Conservation (phyloP, 106 monocot species). For the Narthecium ossifragum region DNA sequence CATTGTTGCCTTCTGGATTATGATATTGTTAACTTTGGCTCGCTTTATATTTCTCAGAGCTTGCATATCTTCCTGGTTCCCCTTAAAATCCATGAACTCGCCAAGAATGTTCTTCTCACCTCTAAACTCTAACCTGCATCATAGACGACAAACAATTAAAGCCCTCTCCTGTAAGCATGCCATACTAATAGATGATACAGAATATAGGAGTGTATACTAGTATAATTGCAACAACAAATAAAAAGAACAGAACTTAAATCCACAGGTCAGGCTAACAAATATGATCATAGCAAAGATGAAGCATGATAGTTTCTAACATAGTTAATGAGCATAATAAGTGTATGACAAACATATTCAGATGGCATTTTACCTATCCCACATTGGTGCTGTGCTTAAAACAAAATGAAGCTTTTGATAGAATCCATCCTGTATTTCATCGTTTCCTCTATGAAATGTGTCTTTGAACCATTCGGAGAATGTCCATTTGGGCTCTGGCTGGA, state of each 20-base stretch:
- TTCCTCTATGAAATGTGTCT: conserved; percentile 58
- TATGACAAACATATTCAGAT: not conserved
- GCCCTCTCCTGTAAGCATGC: too few relatives aligned
- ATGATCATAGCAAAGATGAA: too few relatives aligned
- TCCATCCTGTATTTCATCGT: conserved; percentile 46
- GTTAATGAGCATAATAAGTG: too few relatives aligned
- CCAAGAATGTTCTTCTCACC: conserved; percentile 73
- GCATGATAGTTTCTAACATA: too few relatives aligned
- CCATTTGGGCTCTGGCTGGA: conserved; percentile 45
- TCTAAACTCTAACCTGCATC: conserved; percentile 79
- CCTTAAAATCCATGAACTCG: conserved; percentile 90
- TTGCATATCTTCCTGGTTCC: conserved; percentile 57
- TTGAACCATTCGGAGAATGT: conserved; percentile 74
- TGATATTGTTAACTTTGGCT: conserved; percentile 70
- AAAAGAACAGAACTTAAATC: too few relatives aligned
- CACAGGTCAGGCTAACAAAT: too few relatives aligned
- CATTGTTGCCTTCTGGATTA: conserved; percentile 55
- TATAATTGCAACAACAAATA: not conserved
- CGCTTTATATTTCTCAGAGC: conserved; percentile 65
- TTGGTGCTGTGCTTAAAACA: conserved; percentile 72
- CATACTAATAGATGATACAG: not conserved
- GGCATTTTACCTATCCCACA: conserved; percentile 80
- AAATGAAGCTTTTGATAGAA: conserved; percentile 57
- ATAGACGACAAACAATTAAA: too few relatives aligned
- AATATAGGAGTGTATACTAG: not conserved